phyloP scores from a whole-genome alignment of 257 asterid species.

The Eucommia ulmoides region DNA sequence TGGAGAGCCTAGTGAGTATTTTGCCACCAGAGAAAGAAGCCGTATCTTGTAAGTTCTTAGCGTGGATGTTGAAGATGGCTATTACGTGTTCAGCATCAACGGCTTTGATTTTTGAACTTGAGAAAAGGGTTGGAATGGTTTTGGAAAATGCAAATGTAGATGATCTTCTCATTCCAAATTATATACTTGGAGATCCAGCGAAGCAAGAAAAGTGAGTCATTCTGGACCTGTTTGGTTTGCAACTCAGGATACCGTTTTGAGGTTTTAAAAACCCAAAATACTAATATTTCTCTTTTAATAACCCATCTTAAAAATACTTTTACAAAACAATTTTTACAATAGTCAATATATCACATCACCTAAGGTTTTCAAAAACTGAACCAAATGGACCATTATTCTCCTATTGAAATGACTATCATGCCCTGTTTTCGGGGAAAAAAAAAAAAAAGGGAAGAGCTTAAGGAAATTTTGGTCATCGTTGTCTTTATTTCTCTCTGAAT shows the following conservation, averaged over 20 bases:
- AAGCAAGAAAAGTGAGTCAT: constrained; percentile 44
- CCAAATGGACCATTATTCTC: no score
- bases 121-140: constrained; percentile 57
- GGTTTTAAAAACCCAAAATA: not conserved
- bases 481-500: no score
- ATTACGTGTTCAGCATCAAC: constrained; percentile 45
- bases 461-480: no score
- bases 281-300: no score
- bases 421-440: no score
- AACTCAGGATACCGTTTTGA: no score
- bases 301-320: constrained; percentile 6
- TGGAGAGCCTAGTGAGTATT: constrained; percentile 61
- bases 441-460: no score
- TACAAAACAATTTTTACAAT: no score
- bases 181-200: constrained; percentile 36
- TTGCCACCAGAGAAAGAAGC: constrained; percentile 61
- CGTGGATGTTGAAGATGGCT: constrained; percentile 56
- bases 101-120: constrained; percentile 70
- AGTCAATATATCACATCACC: no score
- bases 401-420: no score
- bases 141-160: constrained; percentile 46
- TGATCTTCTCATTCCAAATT: constrained; percentile 64
- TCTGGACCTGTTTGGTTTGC: no score
- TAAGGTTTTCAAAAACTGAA: no score
- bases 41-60: constrained; percentile 58